Conservation (phyloP, 2,329 filamentous ascomycete genomes). For the Tolypocladium guangdongense region DNA sequence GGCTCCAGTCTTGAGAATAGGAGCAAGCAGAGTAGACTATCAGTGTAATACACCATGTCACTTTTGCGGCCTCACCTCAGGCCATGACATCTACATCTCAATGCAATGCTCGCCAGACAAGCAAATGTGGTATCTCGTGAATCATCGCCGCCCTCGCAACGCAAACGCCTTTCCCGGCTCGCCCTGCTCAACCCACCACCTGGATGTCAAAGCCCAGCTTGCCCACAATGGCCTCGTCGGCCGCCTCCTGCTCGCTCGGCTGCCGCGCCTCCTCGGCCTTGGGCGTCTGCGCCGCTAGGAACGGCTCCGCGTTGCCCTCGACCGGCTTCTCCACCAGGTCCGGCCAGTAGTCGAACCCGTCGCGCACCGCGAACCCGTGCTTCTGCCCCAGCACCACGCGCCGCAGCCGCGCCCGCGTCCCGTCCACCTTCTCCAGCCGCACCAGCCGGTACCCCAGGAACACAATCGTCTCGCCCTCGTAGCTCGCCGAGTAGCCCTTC, state of each 20-base stretch:
- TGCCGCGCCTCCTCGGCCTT: slow-evolving; percentile 1
- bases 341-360: slow-evolving; percentile 16
- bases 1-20: too few relatives aligned
- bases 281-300: slow-evolving; percentile 5
- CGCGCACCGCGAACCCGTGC: slow-evolving; percentile 13
- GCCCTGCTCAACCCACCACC: background rate
- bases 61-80: too few relatives aligned
- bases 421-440: slow-evolving; percentile 15
- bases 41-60: too few relatives aligned
- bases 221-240: background rate
- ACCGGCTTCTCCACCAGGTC: slow-evolving; percentile 14
- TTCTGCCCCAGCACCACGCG: slow-evolving; percentile 36
- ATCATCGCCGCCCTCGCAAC: background rate
- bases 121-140: background rate
- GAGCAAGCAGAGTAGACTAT: too few relatives aligned
- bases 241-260: slow-evolving; percentile 1
- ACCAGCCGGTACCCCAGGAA: slow-evolving; percentile 16
- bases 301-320: slow-evolving; percentile 11
- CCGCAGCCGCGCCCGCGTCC: slow-evolving; percentile 13
- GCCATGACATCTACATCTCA: too few relatives aligned
- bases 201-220: background rate
- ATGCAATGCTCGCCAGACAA: background rate
- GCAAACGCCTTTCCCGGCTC: too few relatives aligned
- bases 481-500: slow-evolving; percentile 10
- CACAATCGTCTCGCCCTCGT: slow-evolving; percentile 17